A percentile compares a stretch with the other conserved stretches of the same genome.
Evolutionary conservation across 768 basidiomycete species (phyloP).

Genomic region (Pholiota conissans): DNA sequence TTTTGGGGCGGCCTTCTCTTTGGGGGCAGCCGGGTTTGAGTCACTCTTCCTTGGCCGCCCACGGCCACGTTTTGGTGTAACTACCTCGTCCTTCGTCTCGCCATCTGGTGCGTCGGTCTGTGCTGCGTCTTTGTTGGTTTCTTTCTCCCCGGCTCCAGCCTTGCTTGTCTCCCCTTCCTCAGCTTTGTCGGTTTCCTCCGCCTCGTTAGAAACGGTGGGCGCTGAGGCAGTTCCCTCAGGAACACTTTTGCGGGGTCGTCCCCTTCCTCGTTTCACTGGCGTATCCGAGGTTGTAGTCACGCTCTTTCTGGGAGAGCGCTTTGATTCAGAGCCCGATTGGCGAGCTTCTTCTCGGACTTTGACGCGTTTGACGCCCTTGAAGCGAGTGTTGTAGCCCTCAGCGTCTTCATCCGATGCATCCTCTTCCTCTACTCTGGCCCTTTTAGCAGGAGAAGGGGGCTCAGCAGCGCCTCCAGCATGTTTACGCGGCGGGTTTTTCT

Average conservation of each 20-base stretch:
- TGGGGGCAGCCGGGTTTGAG: background rate
- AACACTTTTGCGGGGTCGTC: slow-evolving; percentile 10
- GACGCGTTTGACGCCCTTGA: slow-evolving; percentile 26
- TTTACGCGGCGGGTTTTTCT: slow-evolving; percentile 2
- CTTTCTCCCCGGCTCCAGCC: background rate
- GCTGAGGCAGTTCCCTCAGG: background rate
- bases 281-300: background rate
- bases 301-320: slow-evolving; percentile 5
- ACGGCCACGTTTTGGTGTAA: slow-evolving; percentile 9
- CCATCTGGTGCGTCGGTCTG: too few relatives aligned
- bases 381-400: slow-evolving; percentile 25
- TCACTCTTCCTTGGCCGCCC: slow-evolving; percentile 17
- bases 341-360: slow-evolving; percentile 14
- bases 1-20: background rate
- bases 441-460: slow-evolving; percentile 4
- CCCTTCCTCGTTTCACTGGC: slow-evolving; percentile 5
- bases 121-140: background rate
- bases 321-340: background rate
- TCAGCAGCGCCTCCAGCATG: background rate
- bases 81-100: background rate
- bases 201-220: background rate
- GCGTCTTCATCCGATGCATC: slow-evolving; percentile 7
- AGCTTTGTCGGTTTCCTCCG: background rate
- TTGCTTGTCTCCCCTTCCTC: background rate
- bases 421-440: slow-evolving; percentile 6